A percentile compares a stretch with the other conserved stretches of the same genome.
phyloP scores from a whole-genome alignment of 169 alveolate genomes.

The Theileria sp. region DNA sequence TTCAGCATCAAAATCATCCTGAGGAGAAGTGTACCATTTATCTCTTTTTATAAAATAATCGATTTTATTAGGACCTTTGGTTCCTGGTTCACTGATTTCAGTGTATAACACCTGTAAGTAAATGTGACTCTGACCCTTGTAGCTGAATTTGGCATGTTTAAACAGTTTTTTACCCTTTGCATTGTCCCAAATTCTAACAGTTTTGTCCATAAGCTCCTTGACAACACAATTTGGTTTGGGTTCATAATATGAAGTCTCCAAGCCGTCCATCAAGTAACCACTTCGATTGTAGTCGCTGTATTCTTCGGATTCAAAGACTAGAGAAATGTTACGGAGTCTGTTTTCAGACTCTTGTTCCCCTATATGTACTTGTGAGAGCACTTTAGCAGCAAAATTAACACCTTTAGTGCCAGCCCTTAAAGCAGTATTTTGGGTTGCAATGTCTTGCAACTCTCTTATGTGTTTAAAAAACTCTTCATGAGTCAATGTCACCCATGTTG shows the following conservation, averaged over 20 bases:
- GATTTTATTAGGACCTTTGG: neutral
- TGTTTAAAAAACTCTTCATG: neutral
- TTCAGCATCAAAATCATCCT: neutral
- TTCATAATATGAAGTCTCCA: neutral
- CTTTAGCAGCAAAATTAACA: neutral
- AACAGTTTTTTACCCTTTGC: neutral
- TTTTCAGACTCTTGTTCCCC: neutral
- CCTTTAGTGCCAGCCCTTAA: neutral
- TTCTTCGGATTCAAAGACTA: neutral
- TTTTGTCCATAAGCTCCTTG: neutral
- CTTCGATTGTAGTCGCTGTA: neutral
- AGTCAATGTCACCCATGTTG: neutral
- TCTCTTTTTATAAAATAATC: constrained; percentile 4
- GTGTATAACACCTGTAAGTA: constrained; percentile 2
- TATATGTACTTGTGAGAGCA: neutral
- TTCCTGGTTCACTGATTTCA: neutral
- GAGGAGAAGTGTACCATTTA: neutral
- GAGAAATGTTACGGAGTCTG: neutral
- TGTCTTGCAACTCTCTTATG: neutral
- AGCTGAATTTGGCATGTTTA: constrained; percentile 7
- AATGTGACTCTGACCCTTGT: constrained; percentile 6
- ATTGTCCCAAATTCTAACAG: neutral
- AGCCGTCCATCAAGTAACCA: constrained; percentile 12
- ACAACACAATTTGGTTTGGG: constrained; percentile 5
- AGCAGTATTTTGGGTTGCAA: neutral